These are phyloP conservation scores for Globisporangium cederbergense DNA, from an alignment of 352 stramenopile species.

Conservation along the genomic window DNA sequence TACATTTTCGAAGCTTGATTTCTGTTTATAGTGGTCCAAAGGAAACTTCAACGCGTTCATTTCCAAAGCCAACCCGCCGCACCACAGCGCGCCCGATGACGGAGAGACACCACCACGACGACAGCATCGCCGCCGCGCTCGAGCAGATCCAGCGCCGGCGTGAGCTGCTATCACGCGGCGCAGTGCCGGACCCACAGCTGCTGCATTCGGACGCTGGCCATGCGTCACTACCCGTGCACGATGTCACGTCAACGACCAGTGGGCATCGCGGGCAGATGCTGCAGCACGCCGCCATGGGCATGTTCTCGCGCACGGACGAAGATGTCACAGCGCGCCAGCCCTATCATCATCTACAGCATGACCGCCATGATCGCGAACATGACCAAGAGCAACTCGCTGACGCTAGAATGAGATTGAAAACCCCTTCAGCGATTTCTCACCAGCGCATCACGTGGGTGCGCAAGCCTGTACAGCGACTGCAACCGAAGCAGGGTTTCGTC, in stretches of 20 bases:
- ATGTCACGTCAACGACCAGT: not conserved
- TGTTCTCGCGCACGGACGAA: not conserved
- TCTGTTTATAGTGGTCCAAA: too few relatives aligned
- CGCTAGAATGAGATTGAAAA: not conserved
- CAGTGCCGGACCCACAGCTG: not conserved
- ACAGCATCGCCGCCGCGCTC: constrained; percentile 12
- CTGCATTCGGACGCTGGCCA: not conserved
- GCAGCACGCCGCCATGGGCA: constrained; percentile 6
- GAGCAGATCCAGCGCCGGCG: constrained; percentile 20
- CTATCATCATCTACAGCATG: not conserved
- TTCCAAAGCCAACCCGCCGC: not conserved
- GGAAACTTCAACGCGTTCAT: not conserved
- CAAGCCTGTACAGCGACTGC: constrained; percentile 16
- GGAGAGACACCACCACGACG: not conserved
- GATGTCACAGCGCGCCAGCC: not conserved
- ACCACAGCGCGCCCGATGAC: not conserved
- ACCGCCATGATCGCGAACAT: not conserved
- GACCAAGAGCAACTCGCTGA: not conserved
- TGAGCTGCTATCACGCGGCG: constrained; percentile 17
- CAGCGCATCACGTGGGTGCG: constrained; percentile 23
- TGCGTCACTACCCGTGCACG: not conserved
- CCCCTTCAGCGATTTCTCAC: not conserved
- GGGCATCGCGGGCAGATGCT: constrained; percentile 7
- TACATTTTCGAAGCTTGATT: too few relatives aligned
- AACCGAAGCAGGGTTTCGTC: not conserved